These are phyloP conservation scores for Endocladia muricata DNA, from an alignment of 31 red algal genomes.

Conservation along the genomic window DNA sequence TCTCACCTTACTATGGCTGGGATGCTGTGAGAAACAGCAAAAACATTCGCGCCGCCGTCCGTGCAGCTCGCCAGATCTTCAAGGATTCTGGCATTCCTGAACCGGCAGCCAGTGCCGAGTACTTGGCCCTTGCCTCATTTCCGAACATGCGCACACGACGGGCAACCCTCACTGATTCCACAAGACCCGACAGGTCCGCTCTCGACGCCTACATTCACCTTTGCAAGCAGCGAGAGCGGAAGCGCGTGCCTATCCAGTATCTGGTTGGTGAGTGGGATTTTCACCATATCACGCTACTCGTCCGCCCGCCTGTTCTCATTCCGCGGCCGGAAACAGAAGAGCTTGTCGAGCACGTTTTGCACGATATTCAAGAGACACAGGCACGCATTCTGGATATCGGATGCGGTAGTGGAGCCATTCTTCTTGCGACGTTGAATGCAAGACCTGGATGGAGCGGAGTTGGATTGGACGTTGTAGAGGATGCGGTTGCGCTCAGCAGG, in stretches of 20 bases:
- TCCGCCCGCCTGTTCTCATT: slow-evolving; percentile 84
- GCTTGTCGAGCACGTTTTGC: slow-evolving; percentile 71
- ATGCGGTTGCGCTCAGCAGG: slow-evolving; percentile 19
- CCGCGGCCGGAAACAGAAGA: slow-evolving; percentile 94
- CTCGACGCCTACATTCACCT: slow-evolving; percentile 31
- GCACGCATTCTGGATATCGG: slow-evolving; percentile 76
- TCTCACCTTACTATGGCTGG: no score
- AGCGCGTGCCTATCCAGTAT: slow-evolving; percentile 83
- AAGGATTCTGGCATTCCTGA: slow-evolving; percentile 7
- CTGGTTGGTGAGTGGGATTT: slow-evolving; percentile 93
- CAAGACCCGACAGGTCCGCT: neutral
- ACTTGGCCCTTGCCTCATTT: slow-evolving; percentile 36
- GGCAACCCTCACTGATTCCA: neutral
- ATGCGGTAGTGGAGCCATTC: slow-evolving; percentile 86
- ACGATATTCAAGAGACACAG: neutral
- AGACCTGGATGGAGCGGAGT: slow-evolving; percentile 24
- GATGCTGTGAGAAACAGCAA: neutral
- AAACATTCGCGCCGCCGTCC: slow-evolving; percentile 25
- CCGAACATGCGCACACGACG: neutral
- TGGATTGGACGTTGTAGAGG: slow-evolving; percentile 32
- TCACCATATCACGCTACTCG: slow-evolving; percentile 40
- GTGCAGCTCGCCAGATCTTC: slow-evolving; percentile 17
- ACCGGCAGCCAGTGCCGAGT: slow-evolving; percentile 31
- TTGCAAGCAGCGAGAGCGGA: slow-evolving; percentile 21
- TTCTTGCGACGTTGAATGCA: slow-evolving; percentile 49